Conservation (phyloP, 768 basidiomycete genomes). For the Glaciozyma antarctica region DNA sequence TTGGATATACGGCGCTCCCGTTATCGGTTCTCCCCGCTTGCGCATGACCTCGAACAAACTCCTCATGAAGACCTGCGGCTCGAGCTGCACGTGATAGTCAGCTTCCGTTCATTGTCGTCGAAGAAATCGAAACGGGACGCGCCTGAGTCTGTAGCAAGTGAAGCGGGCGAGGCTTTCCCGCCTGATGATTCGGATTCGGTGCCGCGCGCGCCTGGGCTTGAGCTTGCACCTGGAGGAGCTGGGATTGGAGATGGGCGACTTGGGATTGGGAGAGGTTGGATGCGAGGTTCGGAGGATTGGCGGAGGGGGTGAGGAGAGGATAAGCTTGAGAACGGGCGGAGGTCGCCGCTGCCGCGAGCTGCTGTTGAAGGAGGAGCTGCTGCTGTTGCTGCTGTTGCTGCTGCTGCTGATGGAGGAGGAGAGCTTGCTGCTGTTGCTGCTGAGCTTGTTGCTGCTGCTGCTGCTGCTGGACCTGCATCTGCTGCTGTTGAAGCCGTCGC, state of each 20-base stretch:
- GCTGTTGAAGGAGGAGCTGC: conserved; percentile 3
- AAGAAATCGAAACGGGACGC: background rate
- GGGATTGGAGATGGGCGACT: conserved; percentile 1
- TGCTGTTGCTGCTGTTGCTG: conserved; percentile 5
- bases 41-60: conserved; percentile 33
- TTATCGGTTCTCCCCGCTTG: conserved; percentile 33
- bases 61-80: conserved; percentile 33
- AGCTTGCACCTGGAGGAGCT: background rate
- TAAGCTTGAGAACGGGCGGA: background rate
- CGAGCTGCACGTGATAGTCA: conserved; percentile 17
- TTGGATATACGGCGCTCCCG: conserved; percentile 26
- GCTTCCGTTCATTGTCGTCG: background rate
- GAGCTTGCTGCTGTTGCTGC: conserved; percentile 15
- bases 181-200: conserved; percentile 1
- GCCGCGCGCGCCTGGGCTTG: conserved; percentile 12
- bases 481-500: background rate
- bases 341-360: background rate
- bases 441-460: conserved; percentile 2
- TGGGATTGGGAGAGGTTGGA: conserved; percentile 6
- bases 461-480: background rate
- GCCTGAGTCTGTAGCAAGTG: conserved; percentile 25
- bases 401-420: conserved; percentile 4
- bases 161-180: conserved; percentile 15
- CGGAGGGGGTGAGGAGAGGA: background rate
- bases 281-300: background rate